Evolutionary conservation across 345 rosid species (phyloP).

Genomic region (Isatis tinctoria): DNA sequence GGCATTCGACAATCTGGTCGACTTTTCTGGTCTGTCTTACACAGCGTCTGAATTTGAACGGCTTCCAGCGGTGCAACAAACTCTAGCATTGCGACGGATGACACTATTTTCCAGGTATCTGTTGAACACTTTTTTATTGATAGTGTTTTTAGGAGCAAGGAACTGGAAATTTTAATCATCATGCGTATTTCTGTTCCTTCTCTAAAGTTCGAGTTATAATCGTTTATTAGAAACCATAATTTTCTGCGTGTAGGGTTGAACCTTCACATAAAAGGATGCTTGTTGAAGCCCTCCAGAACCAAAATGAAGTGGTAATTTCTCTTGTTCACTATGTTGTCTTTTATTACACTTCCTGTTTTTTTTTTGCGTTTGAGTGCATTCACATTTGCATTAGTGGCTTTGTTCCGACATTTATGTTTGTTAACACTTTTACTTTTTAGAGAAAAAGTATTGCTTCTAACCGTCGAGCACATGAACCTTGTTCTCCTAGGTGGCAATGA

Average conservation of each 20-base stretch:
- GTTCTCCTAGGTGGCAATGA: conserved; percentile 87
- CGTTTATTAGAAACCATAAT: neutral
- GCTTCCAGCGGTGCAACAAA: conserved; percentile 86
- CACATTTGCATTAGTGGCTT: neutral
- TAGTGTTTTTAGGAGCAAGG: neutral
- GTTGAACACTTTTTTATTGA: neutral
- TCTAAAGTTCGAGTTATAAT: neutral
- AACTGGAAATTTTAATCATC: neutral
- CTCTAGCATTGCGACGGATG: conserved; percentile 83
- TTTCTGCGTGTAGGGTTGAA: conserved; percentile 67
- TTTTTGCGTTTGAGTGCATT: neutral
- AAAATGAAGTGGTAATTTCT: conserved; percentile 91
- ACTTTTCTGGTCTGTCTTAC: conserved; percentile 78
- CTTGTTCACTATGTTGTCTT: neutral
- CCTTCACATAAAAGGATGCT: conserved; percentile 98
- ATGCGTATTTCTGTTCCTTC: conserved; percentile 16
- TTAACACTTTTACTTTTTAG: neutral
- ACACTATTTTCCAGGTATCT: conserved; percentile 83
- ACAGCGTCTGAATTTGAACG: conserved; percentile 95
- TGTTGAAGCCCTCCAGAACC: conserved; percentile 93
- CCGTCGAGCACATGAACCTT: neutral
- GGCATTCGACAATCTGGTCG: conserved; percentile 84
- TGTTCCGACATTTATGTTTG: neutral
- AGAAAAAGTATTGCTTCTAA: neutral
- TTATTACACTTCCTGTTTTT: neutral